phyloP scores from a whole-genome alignment of 805 yeast genomes.

The Wickerhamomyces alni region DNA sequence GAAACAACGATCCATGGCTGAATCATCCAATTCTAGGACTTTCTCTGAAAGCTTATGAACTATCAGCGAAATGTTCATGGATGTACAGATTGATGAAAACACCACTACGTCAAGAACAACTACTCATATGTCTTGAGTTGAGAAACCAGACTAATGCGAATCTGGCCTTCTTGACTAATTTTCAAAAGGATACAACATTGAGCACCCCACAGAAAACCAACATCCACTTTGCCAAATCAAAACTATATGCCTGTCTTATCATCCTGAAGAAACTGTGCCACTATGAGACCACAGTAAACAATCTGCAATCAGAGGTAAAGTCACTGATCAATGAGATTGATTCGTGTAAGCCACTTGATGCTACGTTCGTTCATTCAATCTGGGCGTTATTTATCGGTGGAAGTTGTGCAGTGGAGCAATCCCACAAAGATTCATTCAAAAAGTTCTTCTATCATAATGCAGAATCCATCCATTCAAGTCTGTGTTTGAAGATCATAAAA shows the following conservation, averaged over 20 bases:
- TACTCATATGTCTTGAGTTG: constrained; percentile 5
- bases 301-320: constrained; percentile 10
- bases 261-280: constrained; percentile 13
- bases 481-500: constrained; percentile 17
- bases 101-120: constrained; percentile 12
- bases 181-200: neutral
- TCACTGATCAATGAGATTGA: constrained; percentile 8
- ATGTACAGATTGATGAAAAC: constrained; percentile 12
- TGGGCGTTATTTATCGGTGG: constrained; percentile 23
- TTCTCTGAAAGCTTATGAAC: constrained; percentile 12
- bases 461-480: constrained; percentile 12
- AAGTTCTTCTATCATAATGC: constrained; percentile 11
- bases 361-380: constrained; percentile 9
- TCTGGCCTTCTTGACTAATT: neutral
- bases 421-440: constrained; percentile 10
- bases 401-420: constrained; percentile 8
- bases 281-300: constrained; percentile 8
- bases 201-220: constrained; percentile 11
- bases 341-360: constrained; percentile 5
- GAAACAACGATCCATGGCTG: constrained; percentile 13
- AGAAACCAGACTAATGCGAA: constrained; percentile 3
- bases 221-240: constrained; percentile 11
- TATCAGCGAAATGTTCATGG: constrained; percentile 19
- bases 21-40: constrained; percentile 22
- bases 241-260: constrained; percentile 12